A percentile compares a stretch with the other conserved stretches of the same genome.
Evolutionary conservation across 2,329 filamentous ascomycete genomes (phyloP).

Genomic region (Ambrosiella cleistominuta): DNA sequence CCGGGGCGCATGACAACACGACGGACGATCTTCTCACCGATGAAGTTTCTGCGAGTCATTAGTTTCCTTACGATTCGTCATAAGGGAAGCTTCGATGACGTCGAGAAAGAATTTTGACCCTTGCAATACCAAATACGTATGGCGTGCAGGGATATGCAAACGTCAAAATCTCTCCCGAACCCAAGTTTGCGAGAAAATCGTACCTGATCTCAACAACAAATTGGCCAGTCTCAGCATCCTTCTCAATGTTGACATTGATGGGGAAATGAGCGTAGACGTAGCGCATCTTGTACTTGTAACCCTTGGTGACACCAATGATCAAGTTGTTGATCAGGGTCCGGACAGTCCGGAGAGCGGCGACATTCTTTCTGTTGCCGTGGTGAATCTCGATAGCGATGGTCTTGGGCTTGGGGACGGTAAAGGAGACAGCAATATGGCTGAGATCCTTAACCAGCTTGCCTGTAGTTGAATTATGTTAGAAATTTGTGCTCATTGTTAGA

Average conservation of each 20-base stretch:
- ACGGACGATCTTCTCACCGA: constrained; percentile 98
- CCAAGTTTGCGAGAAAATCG: constrained; percentile 18
- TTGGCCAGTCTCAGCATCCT: constrained; percentile 78
- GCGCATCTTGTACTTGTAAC: constrained; percentile 99
- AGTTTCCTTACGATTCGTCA: constrained; percentile 18
- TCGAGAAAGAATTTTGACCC: not conserved
- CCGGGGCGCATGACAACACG: constrained; percentile 74
- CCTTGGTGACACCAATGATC: constrained; percentile 95
- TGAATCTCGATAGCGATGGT: constrained; percentile 94
- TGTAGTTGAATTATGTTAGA: constrained; percentile 20
- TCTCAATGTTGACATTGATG: constrained; percentile 99
- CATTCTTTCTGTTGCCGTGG: constrained; percentile 94
- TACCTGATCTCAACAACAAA: constrained; percentile 95
- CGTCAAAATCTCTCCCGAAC: not conserved
- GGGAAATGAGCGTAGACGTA: constrained; percentile 99
- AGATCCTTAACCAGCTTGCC: constrained; percentile 96
- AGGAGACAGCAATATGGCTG: constrained; percentile 89
- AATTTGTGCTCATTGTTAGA: not conserved
- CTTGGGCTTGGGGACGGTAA: constrained; percentile 71
- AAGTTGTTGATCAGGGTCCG: constrained; percentile 97
- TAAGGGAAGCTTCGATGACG: too few relatives aligned
- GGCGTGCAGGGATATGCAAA: not conserved
- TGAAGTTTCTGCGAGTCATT: constrained; percentile 59
- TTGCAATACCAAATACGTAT: not conserved
- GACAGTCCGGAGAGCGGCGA: constrained; percentile 95